Conservation (phyloP, 192 early-diverging fungal species). For the Mortierella hygrophila region DNA sequence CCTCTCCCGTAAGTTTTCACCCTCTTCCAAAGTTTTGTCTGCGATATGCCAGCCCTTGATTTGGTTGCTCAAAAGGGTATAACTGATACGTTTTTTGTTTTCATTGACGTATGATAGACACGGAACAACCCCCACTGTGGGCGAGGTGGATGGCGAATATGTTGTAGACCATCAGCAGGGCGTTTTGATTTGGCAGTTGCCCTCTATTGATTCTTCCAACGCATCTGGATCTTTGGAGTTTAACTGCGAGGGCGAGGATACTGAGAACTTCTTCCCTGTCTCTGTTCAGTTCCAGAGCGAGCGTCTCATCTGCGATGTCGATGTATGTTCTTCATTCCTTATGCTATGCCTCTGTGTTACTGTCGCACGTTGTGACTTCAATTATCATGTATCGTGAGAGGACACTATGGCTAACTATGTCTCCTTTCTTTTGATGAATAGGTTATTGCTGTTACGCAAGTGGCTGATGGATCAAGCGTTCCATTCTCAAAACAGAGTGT, state of each 20-base stretch:
- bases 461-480: constrained; percentile 70
- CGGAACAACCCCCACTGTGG: constrained; percentile 77
- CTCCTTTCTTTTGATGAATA: constrained; percentile 22
- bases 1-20: constrained; percentile 81
- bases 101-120: constrained; percentile 55
- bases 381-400: too few species aligned
- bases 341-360: background rate
- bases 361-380: background rate
- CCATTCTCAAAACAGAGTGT: constrained; percentile 80
- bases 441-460: constrained; percentile 66
- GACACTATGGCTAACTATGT: background rate
- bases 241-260: constrained; percentile 80
- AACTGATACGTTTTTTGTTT: background rate
- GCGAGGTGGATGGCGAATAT: constrained; percentile 87
- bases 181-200: constrained; percentile 88
- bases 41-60: background rate
- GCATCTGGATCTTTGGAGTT: constrained; percentile 89
- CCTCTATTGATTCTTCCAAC: constrained; percentile 83
- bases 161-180: constrained; percentile 77
- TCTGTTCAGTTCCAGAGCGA: constrained; percentile 80
- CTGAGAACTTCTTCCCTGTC: constrained; percentile 90
- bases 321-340: constrained; percentile 56
- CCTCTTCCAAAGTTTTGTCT: too few species aligned
- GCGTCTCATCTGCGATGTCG: constrained; percentile 81
- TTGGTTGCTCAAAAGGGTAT: background rate